A percentile compares a stretch with the other conserved stretches of the same genome.
phyloP scores from a whole-genome alignment of 1,284 basidiomycete genomes.

The Hymenochaete sp. region DNA sequence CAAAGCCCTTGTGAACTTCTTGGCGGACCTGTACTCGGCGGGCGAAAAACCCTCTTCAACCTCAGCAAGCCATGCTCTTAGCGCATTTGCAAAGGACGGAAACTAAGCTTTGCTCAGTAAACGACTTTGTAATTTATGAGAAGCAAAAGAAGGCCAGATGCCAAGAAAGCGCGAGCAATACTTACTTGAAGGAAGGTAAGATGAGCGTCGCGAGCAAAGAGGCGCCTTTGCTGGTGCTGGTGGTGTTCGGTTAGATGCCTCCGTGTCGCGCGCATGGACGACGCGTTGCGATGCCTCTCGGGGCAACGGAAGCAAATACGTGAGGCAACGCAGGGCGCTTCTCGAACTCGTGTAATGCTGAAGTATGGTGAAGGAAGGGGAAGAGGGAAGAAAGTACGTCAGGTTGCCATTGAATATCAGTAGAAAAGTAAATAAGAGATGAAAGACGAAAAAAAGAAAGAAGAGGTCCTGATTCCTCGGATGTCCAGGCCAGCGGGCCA shows the following conservation, averaged over 20 bases:
- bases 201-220: constrained; percentile 13
- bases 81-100: constrained; percentile 15
- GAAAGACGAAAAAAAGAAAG: no score
- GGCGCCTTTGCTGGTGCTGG: constrained; percentile 16
- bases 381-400: constrained; percentile 2
- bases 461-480: no score
- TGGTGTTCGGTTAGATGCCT: no score
- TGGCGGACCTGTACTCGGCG: constrained; percentile 16
- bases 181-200: constrained; percentile 15
- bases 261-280: constrained; percentile 10
- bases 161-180: background rate
- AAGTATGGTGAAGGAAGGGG: no score
- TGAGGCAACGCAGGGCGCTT: no score
- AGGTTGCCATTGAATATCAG: no score
- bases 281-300: background rate
- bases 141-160: background rate
- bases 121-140: background rate
- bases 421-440: no score
- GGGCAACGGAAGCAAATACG: no score
- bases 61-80: constrained; percentile 17
- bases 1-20: constrained; percentile 16
- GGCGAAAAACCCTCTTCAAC: constrained; percentile 13
- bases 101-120: constrained; percentile 7
- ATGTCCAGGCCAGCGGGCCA: no score
- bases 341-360: no score